phyloP scores from a whole-genome alignment of 2,329 filamentous ascomycete species.

The Pseudovirgaria hyperparasitica region DNA sequence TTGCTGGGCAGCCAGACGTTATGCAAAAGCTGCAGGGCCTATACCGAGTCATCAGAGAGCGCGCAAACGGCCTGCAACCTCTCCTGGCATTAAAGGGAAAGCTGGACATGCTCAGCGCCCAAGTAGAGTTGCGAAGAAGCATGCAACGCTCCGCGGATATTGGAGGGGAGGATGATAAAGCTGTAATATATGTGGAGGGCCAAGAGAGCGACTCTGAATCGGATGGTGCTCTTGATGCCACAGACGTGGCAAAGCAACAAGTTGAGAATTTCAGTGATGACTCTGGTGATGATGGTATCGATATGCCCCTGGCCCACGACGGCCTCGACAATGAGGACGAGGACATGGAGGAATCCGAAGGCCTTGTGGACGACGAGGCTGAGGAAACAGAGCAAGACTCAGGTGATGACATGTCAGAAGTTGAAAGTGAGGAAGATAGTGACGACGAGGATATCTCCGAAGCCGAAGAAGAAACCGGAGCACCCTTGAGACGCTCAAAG shows the following conservation, averaged over 20 bases:
- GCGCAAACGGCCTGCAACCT: conserved; percentile 68
- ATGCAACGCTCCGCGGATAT: conserved; percentile 48
- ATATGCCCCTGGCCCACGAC: conserved; percentile 35
- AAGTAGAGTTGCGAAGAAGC: conserved; percentile 66
- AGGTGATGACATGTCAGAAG: conserved; percentile 34
- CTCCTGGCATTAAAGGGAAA: conserved; percentile 87
- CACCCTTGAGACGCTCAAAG: conserved; percentile 4
- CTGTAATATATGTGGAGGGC: conserved; percentile 77
- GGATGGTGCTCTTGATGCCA: conserved; percentile 35
- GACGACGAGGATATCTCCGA: conserved; percentile 31
- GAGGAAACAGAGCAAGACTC: conserved; percentile 34
- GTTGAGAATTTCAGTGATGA: conserved; percentile 17
- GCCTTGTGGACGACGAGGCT: conserved; percentile 38
- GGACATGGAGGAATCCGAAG: conserved; percentile 45
- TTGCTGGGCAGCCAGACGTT: conserved; percentile 76
- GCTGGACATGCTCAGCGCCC: conserved; percentile 83
- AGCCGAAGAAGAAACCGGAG: conserved; percentile 26
- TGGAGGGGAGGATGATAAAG: conserved; percentile 52
- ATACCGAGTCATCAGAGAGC: conserved; percentile 77
- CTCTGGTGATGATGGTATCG: conserved; percentile 43
- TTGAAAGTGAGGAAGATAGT: conserved; percentile 32
- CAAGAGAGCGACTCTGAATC: conserved; percentile 44
- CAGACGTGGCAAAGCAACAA: conserved; percentile 16
- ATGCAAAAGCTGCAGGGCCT: conserved; percentile 65
- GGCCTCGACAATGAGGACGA: conserved; percentile 28